A percentile compares a stretch with the other conserved stretches of the same genome.
Evolutionary conservation across 163 green algal species (phyloP).

Genomic region (Chlamydomonas reinhardtii): DNA sequence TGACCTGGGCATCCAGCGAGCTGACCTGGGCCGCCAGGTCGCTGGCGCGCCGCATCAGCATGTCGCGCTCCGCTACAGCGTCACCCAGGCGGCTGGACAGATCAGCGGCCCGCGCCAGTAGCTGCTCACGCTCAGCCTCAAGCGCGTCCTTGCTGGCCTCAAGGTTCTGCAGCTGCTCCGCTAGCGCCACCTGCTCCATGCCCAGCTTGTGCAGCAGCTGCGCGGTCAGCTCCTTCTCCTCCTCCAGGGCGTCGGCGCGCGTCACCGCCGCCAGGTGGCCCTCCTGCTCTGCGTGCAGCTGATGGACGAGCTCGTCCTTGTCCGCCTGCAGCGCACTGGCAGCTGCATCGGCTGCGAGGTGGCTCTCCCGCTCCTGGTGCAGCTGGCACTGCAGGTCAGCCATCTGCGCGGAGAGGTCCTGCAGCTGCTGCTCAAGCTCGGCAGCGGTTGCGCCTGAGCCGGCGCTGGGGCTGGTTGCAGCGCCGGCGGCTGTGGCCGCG

Average conservation of each 20-base stretch:
- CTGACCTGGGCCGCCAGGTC: background rate
- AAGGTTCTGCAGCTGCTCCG: background rate
- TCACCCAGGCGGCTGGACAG: background rate
- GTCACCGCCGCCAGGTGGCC: background rate
- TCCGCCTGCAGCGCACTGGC: background rate
- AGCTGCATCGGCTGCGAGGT: background rate
- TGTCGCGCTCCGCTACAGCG: background rate
- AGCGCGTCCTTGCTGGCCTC: background rate
- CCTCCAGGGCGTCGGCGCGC: background rate
- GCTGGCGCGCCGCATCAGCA: background rate
- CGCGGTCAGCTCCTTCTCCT: background rate
- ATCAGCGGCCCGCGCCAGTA: background rate
- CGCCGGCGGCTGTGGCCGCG: no score
- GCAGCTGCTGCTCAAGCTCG: background rate
- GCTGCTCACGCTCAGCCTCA: slow-evolving; percentile 3
- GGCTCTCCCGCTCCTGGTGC: no score
- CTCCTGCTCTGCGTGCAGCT: no score
- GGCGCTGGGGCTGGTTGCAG: no score
- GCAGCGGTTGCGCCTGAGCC: no score
- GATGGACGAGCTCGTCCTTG: background rate
- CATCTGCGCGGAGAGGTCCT: background rate
- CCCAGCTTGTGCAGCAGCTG: background rate
- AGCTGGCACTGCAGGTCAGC: background rate
- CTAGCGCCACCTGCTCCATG: background rate
- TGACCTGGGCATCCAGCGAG: background rate